A percentile compares a stretch with the other conserved stretches of the same genome.
phyloP scores from a whole-genome alignment of 2,329 filamentous ascomycete species.

The Orbilia ellipsospora region DNA sequence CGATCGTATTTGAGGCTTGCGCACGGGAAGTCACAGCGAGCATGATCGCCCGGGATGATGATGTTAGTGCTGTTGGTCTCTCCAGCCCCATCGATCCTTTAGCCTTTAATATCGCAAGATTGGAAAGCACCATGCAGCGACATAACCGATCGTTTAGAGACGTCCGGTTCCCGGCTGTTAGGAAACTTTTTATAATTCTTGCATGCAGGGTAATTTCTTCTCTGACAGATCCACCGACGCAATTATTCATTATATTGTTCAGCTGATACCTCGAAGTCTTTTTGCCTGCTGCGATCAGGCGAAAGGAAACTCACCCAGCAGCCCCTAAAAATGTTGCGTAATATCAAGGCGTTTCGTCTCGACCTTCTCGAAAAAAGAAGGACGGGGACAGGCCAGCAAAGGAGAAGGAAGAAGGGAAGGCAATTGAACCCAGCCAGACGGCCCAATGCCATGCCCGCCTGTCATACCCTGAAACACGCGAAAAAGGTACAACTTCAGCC shows the following conservation, averaged over 20 bases:
- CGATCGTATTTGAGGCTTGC: slow-evolving; percentile 1
- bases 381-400: no score
- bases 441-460: slow-evolving; percentile 43
- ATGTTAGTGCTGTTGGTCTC: slow-evolving; percentile 2
- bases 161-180: slow-evolving; percentile 27
- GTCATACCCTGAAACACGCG: slow-evolving; percentile 56
- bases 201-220: slow-evolving; percentile 13
- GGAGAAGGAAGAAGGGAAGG: no score
- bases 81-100: slow-evolving; percentile 27
- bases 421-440: slow-evolving; percentile 13
- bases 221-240: not conserved
- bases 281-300: slow-evolving; percentile 5
- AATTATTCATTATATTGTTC: not conserved
- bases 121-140: slow-evolving; percentile 2
- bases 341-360: slow-evolving; percentile 36
- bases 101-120: slow-evolving; percentile 37
- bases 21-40: slow-evolving; percentile 1
- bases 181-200: slow-evolving; percentile 36
- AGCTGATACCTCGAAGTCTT: not conserved
- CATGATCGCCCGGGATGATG: not conserved
- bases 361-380: slow-evolving; percentile 48
- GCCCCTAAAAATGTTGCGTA: slow-evolving; percentile 28
- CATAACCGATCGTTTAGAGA: slow-evolving; percentile 44
- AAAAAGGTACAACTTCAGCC: slow-evolving; percentile 31
- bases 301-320: not conserved